Evolutionary conservation across 768 basidiomycete genomes (phyloP).

Genomic region (Collybia mongolica): DNA sequence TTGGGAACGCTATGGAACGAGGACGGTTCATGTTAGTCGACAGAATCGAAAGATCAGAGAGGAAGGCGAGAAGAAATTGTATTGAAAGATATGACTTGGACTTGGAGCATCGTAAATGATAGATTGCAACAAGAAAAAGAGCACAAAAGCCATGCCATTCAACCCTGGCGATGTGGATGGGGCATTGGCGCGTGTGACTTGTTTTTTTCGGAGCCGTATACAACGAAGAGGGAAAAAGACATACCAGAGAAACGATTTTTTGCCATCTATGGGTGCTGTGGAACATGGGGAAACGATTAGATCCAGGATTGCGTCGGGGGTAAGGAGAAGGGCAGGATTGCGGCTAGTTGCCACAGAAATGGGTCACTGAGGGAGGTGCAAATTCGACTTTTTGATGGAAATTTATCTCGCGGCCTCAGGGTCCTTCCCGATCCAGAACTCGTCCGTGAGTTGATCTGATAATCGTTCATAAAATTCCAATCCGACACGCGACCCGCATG

Average conservation of each 20-base stretch:
- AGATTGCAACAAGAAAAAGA: not conserved
- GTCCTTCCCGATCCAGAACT: slow-evolving; percentile 5
- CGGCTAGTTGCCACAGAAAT: slow-evolving; percentile 16
- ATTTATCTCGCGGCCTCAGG: slow-evolving; percentile 10
- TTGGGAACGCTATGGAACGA: slow-evolving; percentile 29
- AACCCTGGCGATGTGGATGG: slow-evolving; percentile 12
- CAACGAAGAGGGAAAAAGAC: slow-evolving; percentile 11
- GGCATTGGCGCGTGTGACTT: slow-evolving; percentile 8
- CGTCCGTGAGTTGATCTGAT: not conserved
- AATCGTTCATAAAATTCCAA: not conserved
- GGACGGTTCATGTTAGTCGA: slow-evolving; percentile 10
- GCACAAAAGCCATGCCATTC: slow-evolving; percentile 5
- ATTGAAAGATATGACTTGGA: not conserved
- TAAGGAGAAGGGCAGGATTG: slow-evolving; percentile 7
- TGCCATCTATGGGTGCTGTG: slow-evolving; percentile 36
- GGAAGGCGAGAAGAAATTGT: not conserved
- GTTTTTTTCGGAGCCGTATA: no score
- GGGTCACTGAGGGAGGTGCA: slow-evolving; percentile 6
- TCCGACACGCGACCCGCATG: not conserved
- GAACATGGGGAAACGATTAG: slow-evolving; percentile 41
- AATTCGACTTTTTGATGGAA: slow-evolving; percentile 12
- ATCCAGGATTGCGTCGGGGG: slow-evolving; percentile 38
- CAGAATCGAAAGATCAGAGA: slow-evolving; percentile 3
- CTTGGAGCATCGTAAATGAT: not conserved
- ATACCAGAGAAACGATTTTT: slow-evolving; percentile 37